Percentiles rank a stretch among this genome's conserved stretches.
Evolutionary conservation across 2,329 filamentous ascomycete genomes (phyloP).

Genomic region (Fusarium heterosporum): DNA sequence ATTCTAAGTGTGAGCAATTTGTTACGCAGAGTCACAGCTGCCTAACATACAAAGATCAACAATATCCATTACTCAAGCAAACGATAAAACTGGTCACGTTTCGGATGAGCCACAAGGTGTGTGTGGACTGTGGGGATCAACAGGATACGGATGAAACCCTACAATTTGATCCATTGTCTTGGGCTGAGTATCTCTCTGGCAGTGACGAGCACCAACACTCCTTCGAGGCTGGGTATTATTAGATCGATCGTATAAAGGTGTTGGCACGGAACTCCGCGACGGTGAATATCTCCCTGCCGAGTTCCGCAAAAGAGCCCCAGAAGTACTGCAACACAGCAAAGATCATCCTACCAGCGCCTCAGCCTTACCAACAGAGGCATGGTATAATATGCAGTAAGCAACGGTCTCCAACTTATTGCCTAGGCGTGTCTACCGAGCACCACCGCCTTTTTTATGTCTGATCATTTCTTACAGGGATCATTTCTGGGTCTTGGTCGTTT

Average conservation of each 20-base stretch:
- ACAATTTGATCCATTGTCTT: conserved; percentile 1
- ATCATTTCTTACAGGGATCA: conserved; percentile 1
- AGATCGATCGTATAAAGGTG: background rate
- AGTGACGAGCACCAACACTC: conserved; percentile 1
- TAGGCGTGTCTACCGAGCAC: conserved; percentile 1
- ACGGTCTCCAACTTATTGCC: background rate
- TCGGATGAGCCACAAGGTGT: conserved; percentile 15
- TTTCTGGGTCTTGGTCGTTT: background rate
- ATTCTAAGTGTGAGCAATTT: background rate
- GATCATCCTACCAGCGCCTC: conserved; percentile 25
- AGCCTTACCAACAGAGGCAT: conserved; percentile 41
- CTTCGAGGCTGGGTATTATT: conserved; percentile 2
- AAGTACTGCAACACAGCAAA: conserved; percentile 8
- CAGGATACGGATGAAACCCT: conserved; percentile 18
- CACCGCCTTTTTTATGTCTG: background rate
- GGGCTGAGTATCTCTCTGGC: conserved; percentile 10
- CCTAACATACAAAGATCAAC: conserved; percentile 4
- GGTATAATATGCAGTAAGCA: conserved; percentile 42
- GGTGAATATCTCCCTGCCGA: background rate
- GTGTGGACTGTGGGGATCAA: conserved; percentile 17
- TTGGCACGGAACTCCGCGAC: background rate
- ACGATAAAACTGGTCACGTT: conserved; percentile 28
- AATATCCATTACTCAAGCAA: conserved; percentile 5
- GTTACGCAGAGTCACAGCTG: background rate
- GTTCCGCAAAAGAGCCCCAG: conserved; percentile 10